These are phyloP conservation scores for Microdochium trichocladiopsis DNA, from an alignment of 2,329 filamentous ascomycete species.

Conservation along the genomic window DNA sequence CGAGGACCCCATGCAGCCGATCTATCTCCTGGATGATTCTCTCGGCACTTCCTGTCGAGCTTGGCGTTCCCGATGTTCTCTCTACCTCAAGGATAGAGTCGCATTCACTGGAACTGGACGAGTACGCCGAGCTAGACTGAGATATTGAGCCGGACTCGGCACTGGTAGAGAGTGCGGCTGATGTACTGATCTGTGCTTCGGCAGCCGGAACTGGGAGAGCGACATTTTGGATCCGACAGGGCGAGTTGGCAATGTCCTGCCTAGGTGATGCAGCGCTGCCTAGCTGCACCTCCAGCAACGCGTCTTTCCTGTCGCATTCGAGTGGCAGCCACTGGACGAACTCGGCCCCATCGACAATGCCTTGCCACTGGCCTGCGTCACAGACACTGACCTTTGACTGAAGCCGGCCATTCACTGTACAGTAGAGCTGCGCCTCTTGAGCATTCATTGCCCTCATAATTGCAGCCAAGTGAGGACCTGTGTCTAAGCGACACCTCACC, in stretches of 20 bases:
- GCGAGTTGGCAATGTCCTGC: background rate
- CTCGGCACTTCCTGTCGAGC: background rate
- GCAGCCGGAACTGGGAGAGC: background rate
- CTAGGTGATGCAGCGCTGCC: background rate
- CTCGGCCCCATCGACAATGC: background rate
- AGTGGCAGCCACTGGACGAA: background rate
- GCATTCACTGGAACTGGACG: background rate
- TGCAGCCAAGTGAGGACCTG: background rate
- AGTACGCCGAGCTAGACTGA: background rate
- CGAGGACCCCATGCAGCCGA: background rate
- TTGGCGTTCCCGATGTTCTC: background rate
- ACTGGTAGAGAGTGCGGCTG: background rate
- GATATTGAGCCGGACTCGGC: background rate
- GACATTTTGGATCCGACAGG: background rate
- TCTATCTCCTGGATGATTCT: background rate
- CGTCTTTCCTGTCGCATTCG: background rate
- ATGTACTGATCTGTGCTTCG: background rate
- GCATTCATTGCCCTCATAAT: background rate
- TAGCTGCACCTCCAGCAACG: background rate
- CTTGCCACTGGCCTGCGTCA: background rate
- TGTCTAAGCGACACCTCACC: background rate
- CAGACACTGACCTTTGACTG: background rate
- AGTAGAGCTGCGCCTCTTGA: background rate
- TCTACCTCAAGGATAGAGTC: background rate
- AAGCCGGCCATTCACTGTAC: background rate